Evolutionary conservation across 176 grass and related monocot species (phyloP).

Genomic region (Oryza meridionalis): DNA sequence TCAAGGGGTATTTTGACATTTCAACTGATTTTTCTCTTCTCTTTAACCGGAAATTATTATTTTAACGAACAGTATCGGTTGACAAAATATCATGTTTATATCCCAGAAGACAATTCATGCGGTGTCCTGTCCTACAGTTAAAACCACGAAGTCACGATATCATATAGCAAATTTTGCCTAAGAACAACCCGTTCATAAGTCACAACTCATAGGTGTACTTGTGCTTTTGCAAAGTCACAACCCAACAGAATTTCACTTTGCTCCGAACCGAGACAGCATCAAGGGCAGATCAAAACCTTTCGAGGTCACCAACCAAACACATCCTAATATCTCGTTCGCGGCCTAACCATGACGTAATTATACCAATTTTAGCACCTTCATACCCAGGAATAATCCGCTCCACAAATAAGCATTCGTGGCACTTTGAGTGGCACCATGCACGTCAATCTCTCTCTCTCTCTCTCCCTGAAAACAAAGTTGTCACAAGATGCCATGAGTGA

Average conservation of each 20-base stretch:
- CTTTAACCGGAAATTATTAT: too few species aligned
- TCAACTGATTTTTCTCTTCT: too few species aligned
- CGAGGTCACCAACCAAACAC: neutral
- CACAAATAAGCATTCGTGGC: constrained; percentile 9
- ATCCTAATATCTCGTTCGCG: neutral
- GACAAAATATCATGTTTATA: too few species aligned
- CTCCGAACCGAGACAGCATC: neutral
- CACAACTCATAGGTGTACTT: neutral
- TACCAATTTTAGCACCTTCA: constrained; percentile 23
- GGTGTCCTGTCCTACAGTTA: too few species aligned
- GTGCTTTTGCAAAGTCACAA: neutral
- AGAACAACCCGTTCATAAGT: too few species aligned
- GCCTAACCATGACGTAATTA: neutral
- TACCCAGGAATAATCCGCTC: constrained; percentile 4
- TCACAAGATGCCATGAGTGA: constrained; percentile 13
- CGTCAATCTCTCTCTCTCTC: neutral
- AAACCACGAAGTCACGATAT: too few species aligned
- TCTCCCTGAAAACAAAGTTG: neutral
- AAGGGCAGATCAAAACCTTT: neutral
- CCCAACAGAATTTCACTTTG: neutral
- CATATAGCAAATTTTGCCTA: too few species aligned
- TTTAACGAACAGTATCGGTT: too few species aligned
- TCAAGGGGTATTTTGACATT: too few species aligned
- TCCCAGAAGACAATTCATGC: too few species aligned
- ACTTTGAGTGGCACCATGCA: constrained; percentile 13